A percentile compares a stretch with the other conserved stretches of the same genome.
Evolutionary conservation across 257 asterid genomes (phyloP).

Genomic region (Dorcoceras hygrometricum): DNA sequence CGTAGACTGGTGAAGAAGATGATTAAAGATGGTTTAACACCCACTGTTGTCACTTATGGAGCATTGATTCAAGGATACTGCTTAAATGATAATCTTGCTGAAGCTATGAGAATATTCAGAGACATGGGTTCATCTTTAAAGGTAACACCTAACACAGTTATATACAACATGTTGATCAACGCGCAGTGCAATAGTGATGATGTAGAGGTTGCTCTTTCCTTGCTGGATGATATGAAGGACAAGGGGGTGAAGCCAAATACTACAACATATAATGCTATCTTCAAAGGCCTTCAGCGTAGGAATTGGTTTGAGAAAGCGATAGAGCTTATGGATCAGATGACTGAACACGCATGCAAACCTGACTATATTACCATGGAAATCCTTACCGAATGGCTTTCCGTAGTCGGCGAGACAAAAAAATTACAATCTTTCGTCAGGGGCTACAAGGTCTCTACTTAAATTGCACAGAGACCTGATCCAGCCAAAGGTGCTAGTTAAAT

Average conservation of each 20-base stretch:
- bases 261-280: constrained; percentile 68
- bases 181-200: constrained; percentile 61
- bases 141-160: constrained; percentile 56
- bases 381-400: constrained; percentile 75
- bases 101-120: constrained; percentile 56
- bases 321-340: constrained; percentile 77
- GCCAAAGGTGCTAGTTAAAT: background rate
- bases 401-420: constrained; percentile 59
- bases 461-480: constrained; percentile 7
- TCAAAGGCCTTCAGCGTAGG: constrained; percentile 63
- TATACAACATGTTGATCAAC: constrained; percentile 67
- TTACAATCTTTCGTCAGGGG: constrained; percentile 52
- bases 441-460: constrained; percentile 39
- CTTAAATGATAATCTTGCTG: constrained; percentile 37
- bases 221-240: constrained; percentile 68
- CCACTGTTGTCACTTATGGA: constrained; percentile 72
- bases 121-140: constrained; percentile 46
- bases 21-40: constrained; percentile 51
- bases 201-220: constrained; percentile 54
- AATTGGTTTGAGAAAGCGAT: constrained; percentile 63
- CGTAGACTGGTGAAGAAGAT: constrained; percentile 46
- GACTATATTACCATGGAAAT: constrained; percentile 76
- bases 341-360: constrained; percentile 60
- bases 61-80: constrained; percentile 72
- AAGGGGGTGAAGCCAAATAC: constrained; percentile 59